A percentile compares a stretch with the other conserved stretches of the same genome.
Evolutionary conservation across 163 green algal species (phyloP).

Genomic region (Chlamydomonas reinhardtii): DNA sequence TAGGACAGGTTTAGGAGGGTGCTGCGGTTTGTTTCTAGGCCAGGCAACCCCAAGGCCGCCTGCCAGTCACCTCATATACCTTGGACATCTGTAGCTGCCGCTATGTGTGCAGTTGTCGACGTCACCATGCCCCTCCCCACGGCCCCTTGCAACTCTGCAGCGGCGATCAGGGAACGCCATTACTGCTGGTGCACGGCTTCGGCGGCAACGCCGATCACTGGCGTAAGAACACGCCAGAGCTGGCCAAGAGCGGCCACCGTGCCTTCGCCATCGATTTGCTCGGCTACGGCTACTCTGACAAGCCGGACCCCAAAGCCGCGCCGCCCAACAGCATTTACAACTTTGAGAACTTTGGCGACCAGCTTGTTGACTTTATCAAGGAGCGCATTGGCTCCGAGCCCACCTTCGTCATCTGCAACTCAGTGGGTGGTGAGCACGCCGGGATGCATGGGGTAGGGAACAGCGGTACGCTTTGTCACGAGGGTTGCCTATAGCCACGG

Average conservation of each 20-base stretch:
- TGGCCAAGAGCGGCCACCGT: constrained; percentile 61
- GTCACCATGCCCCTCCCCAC: too few species aligned
- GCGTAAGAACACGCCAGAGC: constrained; percentile 74
- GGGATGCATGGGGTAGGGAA: too few species aligned
- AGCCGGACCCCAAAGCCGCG: constrained; percentile 69
- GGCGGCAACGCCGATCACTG: constrained; percentile 85
- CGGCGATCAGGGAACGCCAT: constrained; percentile 33
- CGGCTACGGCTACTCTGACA: constrained; percentile 95
- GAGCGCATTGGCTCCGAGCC: constrained; percentile 71
- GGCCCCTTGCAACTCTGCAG: constrained; percentile 14
- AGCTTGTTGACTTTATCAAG: constrained; percentile 81
- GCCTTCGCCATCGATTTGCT: constrained; percentile 95
- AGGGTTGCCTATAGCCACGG: neutral
- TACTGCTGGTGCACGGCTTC: constrained; percentile 92
- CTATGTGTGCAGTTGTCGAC: too few species aligned
- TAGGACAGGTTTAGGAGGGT: too few species aligned
- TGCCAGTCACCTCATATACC: too few species aligned
- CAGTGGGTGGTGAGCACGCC: constrained; percentile 81
- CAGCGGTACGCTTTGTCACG: neutral
- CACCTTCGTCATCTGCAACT: constrained; percentile 90
- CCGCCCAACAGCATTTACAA: constrained; percentile 87
- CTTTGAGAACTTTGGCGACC: constrained; percentile 87
- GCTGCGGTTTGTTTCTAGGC: too few species aligned
- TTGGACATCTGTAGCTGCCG: too few species aligned
- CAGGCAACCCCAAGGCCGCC: too few species aligned